Evolutionary conservation across 345 rosid genomes (phyloP), one percentile per base, ranked within the genome.

Genomic region (Physaria fendleri): DNA sequence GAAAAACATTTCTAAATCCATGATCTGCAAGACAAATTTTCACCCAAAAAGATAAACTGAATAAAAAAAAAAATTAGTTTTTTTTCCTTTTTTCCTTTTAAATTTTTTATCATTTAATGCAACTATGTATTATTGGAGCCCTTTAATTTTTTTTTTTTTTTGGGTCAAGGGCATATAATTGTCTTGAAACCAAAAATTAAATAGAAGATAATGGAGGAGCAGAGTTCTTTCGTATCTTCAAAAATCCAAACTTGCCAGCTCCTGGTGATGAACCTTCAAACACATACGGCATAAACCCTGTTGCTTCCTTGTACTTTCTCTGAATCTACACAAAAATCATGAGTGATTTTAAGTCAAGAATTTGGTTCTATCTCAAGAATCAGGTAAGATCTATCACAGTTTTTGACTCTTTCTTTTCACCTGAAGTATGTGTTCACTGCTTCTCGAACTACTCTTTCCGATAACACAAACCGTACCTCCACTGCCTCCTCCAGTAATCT

Each of bases 211-310:
- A 8, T 35, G 37, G 22, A 16, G 24, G 47, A 66, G 21, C 16
- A 28, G 65, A 42, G 56, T 78, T 80, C 29, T 77, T 78, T 32
- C 85, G 88, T 67, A 91, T 81, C 71, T 65, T 82, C 73, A 91
- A 30, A 56, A 74, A 76, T 56, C 95, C 96, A 43, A 85, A 91
- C 70, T 74, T 85, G 38, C 95, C 92, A 4, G 90, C 86, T 40
- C 96, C 98, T 0, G 88, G 93, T 6, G 96, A 92, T 37, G 96
- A 92, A 23, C 96, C 96, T 66, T 92, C 93, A 18, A 88, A 84
- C 39, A 92, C 57, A 51, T 81, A 81, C 1, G 96, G 96, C 72
- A 84, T 62, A 74, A 85, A 88, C 38, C 93, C 93, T 13, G 96
- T 91, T 40, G 84, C 98, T 8, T 62, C 75, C 71, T 82, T 84